phyloP scores from a whole-genome alignment of 345 rosid genomes.

The Lumnitzera racemosa region DNA sequence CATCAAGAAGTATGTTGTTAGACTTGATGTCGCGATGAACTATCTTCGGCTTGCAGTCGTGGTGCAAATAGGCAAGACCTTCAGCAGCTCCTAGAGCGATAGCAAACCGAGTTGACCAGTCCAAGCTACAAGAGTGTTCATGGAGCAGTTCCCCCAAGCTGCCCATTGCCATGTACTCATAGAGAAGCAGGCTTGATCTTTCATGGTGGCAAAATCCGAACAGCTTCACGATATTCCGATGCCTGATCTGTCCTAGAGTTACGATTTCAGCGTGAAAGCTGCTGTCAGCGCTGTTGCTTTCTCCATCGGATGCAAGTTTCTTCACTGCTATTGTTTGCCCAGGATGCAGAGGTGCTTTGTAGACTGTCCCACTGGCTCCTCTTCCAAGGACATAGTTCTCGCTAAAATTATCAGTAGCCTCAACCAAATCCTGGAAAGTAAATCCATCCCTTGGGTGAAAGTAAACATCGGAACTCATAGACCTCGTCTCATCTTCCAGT shows the following conservation, averaged over 20 bases:
- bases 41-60: conserved; percentile 89
- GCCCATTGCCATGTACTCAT: conserved; percentile 82
- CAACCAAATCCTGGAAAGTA: conserved; percentile 78
- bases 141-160: conserved; percentile 92
- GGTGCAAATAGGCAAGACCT: conserved; percentile 92
- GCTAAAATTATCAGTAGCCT: conserved; percentile 65
- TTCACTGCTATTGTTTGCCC: conserved; percentile 78
- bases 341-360: conserved; percentile 65
- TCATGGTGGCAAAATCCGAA: conserved; percentile 84
- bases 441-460: conserved; percentile 78
- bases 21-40: conserved; percentile 96
- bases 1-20: conserved; percentile 83
- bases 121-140: conserved; percentile 43
- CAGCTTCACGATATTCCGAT: conserved; percentile 90
- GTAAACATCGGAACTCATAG: conserved; percentile 54
- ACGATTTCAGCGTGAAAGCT: conserved; percentile 87
- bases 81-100: conserved; percentile 96
- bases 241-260: conserved; percentile 91
- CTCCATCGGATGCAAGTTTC: conserved; percentile 66
- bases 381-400: conserved; percentile 72
- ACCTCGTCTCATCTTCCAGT: conserved; percentile 33
- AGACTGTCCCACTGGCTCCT: conserved; percentile 96
- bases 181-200: conserved; percentile 77
- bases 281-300: conserved; percentile 67
- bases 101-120: conserved; percentile 75